Conservation (phyloP, 306 rosid genomes). For the Dryas drummondii region DNA sequence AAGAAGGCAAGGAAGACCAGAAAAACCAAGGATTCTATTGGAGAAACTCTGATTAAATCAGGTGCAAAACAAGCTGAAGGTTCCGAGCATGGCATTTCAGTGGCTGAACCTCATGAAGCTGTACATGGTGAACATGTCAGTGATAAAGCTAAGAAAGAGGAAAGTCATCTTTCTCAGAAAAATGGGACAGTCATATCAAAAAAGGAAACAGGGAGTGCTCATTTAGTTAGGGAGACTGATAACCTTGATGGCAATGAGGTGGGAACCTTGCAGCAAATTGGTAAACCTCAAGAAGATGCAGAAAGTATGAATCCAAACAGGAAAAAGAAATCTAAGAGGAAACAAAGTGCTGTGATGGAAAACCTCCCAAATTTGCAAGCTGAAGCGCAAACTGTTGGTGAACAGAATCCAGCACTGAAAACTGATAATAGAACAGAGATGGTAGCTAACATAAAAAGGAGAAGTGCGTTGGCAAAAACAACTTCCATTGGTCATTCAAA, state of each 20-base stretch:
- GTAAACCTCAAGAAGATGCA: conserved; percentile 33
- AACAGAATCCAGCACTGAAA: conserved; percentile 22
- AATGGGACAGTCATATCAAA: conserved; percentile 29
- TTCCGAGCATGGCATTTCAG: conserved; percentile 28
- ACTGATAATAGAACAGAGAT: conserved; percentile 24
- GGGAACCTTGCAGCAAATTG: conserved; percentile 33
- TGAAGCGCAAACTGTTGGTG: conserved; percentile 33
- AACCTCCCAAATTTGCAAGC: conserved; percentile 29
- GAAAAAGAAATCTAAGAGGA: conserved; percentile 49
- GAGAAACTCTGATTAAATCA: conserved; percentile 16
- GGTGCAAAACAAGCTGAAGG: conserved; percentile 27
- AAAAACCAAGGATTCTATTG: conserved; percentile 37
- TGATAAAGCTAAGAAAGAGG: conserved; percentile 33
- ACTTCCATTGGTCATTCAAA: conserved; percentile 25
- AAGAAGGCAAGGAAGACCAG: conserved; percentile 40
- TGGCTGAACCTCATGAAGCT: conserved; percentile 33
- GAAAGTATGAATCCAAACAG: conserved; percentile 35
- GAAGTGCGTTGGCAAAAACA: conserved; percentile 19
- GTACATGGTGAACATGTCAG: conserved; percentile 29
- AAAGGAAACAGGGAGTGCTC: conserved; percentile 29
- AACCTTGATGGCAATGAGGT: conserved; percentile 21
- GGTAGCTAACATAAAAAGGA: conserved; percentile 17
- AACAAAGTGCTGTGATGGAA: conserved; percentile 34
- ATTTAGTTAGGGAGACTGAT: conserved; percentile 24
- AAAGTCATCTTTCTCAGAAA: conserved; percentile 35